Base-by-base conservation (phyloP, 2,329 filamentous ascomycete species). In the Colletotrichum sp. region DNA sequence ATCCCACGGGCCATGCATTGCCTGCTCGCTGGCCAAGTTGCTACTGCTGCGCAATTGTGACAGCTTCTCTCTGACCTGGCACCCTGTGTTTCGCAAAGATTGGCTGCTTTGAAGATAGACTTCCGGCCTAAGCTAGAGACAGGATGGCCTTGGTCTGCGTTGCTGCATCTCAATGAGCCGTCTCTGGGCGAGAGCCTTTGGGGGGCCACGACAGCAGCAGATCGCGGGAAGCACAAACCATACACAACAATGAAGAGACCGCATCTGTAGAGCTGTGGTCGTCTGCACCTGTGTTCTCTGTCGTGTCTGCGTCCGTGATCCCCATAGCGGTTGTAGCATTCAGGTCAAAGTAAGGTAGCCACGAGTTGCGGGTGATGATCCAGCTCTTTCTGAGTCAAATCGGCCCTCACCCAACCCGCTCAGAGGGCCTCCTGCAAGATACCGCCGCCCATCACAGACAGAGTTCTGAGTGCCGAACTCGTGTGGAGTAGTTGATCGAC, bases 401-500 rank as follows among this genome's bases (percentile, higher is more conserved):
- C 21, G 16, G 13, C 49, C 36, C 16, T 52, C 32, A 28, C 34
- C 21, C 32, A 44, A 10, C 21, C 18, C 34, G 67, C 55, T 21
- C 67, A 44, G 52, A 49, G n/a, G 15, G 67, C 65, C 24, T 28
- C 52, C 44, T 49, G 44, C 55, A 21, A 71, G 32, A 49, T 18
- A 39, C 32, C 30, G 32, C 55, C 71, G 49, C 30, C 34, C 52
- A 39, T 62, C 62, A 26, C 44, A 26, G 32, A 55, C 39, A 66
- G 30, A 65, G 34, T 59, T 68, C 21, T 52, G 34, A 60, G 55
- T 73, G 65, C 70, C 70, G 74, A 74, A 73, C 64, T 76, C 64
- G 26, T 74, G 70, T 76, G 74, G 74, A 69, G 70, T 36, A 69
- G 55, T 30, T 39, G 71, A 76, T 74, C 74, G 71, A 76, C 74